These are phyloP conservation scores for Hansenula lynferdii DNA, from an alignment of 1,139 yeast genomes.

Conservation along the genomic window DNA sequence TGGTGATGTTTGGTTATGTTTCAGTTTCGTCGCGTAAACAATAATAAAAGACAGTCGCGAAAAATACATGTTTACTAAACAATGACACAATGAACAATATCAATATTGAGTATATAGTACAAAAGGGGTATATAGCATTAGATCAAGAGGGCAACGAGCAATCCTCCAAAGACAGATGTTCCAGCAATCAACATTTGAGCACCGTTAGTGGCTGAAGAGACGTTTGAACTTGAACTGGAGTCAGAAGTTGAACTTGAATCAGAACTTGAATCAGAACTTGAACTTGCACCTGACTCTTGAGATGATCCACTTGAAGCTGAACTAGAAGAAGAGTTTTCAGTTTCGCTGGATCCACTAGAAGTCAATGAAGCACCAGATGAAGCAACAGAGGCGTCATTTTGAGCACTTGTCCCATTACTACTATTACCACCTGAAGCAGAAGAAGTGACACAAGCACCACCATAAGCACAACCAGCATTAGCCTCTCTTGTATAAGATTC, in stretches of 20 bases:
- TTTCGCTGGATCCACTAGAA: not conserved
- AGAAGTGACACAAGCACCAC: constrained; percentile 21
- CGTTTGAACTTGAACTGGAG: constrained; percentile 1
- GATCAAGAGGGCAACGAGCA: constrained; percentile 12
- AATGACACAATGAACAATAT: not conserved
- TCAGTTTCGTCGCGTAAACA: constrained; percentile 1
- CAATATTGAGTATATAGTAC: not conserved
- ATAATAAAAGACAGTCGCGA: not conserved
- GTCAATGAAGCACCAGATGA: constrained; percentile 1
- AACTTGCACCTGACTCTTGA: not conserved
- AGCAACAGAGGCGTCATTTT: no score
- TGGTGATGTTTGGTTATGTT: not conserved
- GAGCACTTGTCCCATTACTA: not conserved
- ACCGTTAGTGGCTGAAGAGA: constrained; percentile 7
- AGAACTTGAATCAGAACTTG: not conserved
- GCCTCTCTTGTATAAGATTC: constrained; percentile 21
- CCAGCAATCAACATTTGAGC: constrained; percentile 13
- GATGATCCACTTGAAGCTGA: not conserved
- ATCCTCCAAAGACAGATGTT: constrained; percentile 13
- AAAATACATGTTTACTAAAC: not conserved
- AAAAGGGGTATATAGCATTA: constrained; percentile 4
- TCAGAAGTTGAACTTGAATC: constrained; percentile 1
- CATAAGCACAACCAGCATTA: constrained; percentile 21
- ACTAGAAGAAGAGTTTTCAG: not conserved
- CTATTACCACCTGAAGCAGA: constrained; percentile 5